phyloP scores from a whole-genome alignment of 2,329 filamentous ascomycete genomes.

The Beauveria asiatica region DNA sequence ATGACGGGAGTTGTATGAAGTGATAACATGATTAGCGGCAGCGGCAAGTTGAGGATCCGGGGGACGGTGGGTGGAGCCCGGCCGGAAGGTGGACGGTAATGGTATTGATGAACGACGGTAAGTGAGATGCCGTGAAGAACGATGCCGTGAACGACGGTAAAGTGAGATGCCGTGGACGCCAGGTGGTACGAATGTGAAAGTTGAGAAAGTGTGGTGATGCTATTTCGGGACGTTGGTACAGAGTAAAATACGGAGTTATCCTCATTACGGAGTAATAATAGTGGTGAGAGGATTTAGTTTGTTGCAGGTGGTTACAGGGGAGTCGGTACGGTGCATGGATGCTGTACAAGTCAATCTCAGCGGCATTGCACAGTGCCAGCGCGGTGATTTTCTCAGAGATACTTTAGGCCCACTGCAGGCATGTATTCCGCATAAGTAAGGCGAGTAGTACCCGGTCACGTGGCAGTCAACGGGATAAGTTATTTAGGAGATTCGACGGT shows the following conservation, averaged over 20 bases:
- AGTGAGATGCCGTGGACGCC: neutral
- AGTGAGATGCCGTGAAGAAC: neutral
- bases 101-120: neutral
- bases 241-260: no score
- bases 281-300: neutral
- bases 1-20: no score
- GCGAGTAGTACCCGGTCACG: no score
- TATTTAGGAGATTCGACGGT: no score
- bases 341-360: no score
- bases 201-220: no score
- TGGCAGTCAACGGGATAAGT: no score
- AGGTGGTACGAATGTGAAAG: no score
- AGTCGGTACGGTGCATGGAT: neutral
- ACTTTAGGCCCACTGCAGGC: no score
- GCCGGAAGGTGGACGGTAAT: neutral
- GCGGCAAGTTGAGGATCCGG: constrained; percentile 4
- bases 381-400: neutral
- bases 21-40: neutral
- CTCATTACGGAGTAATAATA: no score
- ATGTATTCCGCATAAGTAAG: no score
- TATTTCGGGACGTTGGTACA: no score
- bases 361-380: neutral
- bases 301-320: neutral
- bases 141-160: neutral
- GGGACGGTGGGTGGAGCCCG: neutral